Conservation (phyloP, 169 alveolate species). For the Plasmodium gonderi region DNA sequence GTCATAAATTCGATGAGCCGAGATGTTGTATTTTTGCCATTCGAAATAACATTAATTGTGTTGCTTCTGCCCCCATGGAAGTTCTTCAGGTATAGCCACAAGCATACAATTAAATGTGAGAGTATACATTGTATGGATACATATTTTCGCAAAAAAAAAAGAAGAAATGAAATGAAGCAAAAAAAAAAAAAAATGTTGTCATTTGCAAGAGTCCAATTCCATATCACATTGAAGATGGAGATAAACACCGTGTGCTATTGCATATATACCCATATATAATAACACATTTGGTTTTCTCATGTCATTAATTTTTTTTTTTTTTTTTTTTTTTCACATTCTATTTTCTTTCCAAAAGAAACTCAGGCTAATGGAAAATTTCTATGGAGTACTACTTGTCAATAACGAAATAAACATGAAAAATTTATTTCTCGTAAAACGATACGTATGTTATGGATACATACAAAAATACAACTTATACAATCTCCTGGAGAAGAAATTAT, state of each 20-base stretch:
- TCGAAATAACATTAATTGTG: slow-evolving; percentile 23
- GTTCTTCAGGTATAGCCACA: slow-evolving; percentile 29
- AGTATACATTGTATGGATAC: not conserved
- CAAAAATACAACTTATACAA: slow-evolving; percentile 46
- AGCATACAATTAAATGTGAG: not conserved
- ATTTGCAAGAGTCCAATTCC: not conserved
- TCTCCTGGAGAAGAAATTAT: slow-evolving; percentile 48
- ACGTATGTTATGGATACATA: slow-evolving; percentile 61
- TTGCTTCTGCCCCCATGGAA: not conserved
- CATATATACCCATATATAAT: too few relatives aligned
- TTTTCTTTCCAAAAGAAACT: not conserved
- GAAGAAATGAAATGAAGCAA: too few relatives aligned
- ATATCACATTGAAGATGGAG: not conserved
- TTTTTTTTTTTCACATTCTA: not conserved
- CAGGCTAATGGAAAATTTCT: not conserved
- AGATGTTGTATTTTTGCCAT: slow-evolving; percentile 49
- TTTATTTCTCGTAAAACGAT: slow-evolving; percentile 24
- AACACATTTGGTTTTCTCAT: too few relatives aligned
- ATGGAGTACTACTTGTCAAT: slow-evolving; percentile 33
- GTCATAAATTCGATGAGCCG: slow-evolving; percentile 7
- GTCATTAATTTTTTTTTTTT: too few relatives aligned
- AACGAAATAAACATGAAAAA: slow-evolving; percentile 27
- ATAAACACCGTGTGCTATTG: too few relatives aligned
- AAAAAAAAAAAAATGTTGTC: not conserved
- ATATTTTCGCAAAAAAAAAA: not conserved